These are phyloP conservation scores for Solanum piurae DNA, from an alignment of 257 asterid genomes.

Conservation along the genomic window DNA sequence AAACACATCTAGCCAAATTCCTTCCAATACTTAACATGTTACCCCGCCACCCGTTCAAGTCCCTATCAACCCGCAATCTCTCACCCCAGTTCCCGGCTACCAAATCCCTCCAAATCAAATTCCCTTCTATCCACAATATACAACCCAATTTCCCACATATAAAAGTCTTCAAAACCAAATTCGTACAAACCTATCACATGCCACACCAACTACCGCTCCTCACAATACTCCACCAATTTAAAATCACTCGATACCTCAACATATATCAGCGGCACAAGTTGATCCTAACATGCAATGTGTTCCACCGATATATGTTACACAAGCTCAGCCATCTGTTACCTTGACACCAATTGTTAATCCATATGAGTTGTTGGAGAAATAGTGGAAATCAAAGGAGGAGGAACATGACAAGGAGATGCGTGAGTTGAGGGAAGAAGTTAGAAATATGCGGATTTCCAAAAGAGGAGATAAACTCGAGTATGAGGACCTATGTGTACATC, in stretches of 20 bases:
- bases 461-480: not conserved
- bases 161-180: not conserved
- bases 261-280: not conserved
- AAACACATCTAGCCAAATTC: not conserved
- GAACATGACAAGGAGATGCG: not conserved
- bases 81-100: not conserved
- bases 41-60: not conserved
- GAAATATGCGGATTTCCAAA: not conserved
- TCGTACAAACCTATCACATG: not conserved
- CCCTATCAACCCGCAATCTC: not conserved
- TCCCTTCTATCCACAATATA: too few species aligned
- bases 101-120: not conserved
- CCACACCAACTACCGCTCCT: not conserved
- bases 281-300: not conserved
- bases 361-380: too few species aligned
- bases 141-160: not conserved
- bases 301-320: not conserved
- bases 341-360: not conserved
- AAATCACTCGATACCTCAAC: too few species aligned
- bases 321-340: not conserved
- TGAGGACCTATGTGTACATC: not conserved
- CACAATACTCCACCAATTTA: not conserved
- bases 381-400: not conserved
- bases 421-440: not conserved
- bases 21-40: too few species aligned